Evolutionary conservation across 2,329 filamentous ascomycete genomes (phyloP), one percentile per base, ranked within the genome.

Genomic region (Nigrospora sphaerica): DNA sequence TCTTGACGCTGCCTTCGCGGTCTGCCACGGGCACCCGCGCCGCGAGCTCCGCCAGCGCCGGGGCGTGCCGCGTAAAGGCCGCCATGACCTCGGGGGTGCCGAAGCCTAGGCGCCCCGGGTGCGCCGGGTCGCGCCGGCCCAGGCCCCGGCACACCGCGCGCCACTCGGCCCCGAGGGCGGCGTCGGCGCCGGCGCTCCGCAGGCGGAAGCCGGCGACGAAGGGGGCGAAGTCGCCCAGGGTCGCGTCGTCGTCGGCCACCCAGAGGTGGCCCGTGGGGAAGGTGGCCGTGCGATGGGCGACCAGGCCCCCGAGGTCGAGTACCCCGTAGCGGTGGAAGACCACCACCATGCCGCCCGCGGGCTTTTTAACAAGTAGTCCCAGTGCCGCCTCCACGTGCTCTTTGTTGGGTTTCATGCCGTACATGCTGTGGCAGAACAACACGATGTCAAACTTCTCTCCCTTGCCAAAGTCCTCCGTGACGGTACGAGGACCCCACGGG

Each of bases 401-500:
- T n/a, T 50, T 54, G 52, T 77, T 75, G 3, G 68, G 66, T 0
- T 65, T 66, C 72, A 83, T 75, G 49, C 76, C 77, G 52, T 83
- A 82, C 72, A 83, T 73, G 62, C 80, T 81, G 57, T 83, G 79
- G 52, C 78, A 83, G 60, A 84, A 80, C 5, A 85, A 55, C 16
- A 84, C 58, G 36, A 82, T 12, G 51, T 84, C 71, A 54, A 72
- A 83, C 48, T 64, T 70, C 6, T 44, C 42, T 18, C 18, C n/a
- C 12, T 68, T 57, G 32, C 62, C 53, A 1, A 42, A 32, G 45
- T 59, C 50, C 32, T 36, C 53, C 12, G 45, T 56, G 43, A 46
- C 46, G 44, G 40, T 57, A 46, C 47, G 49, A 18, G 46, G 54
- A 48, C 12, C 49, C 52, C 80, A 79, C 11, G 66, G 60, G 6